Base-by-base conservation (phyloP, 768 basidiomycete genomes). In the Kwoniella newhampshirensis region DNA sequence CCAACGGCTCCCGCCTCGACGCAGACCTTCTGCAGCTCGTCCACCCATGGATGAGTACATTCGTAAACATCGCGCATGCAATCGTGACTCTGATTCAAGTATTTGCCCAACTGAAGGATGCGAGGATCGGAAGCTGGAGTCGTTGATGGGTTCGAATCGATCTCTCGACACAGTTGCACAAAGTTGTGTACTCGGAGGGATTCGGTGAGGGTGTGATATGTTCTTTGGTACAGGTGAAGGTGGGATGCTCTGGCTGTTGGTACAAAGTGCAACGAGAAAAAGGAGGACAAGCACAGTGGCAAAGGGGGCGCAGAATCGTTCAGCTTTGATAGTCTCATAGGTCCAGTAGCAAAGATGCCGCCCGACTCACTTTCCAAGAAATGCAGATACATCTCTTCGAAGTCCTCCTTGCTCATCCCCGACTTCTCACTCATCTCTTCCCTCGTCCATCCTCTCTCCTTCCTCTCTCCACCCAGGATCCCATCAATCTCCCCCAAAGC, bases 311-410 rank as follows among this genome's bases (percentile, higher is more conserved):
- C n/a, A n/a, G 79, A 91, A 91, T 75, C 85, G 79, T 1, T 83
- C 84, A 13, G 88, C 84, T 76, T 91, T 86, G 32, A 89, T n/a
- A n/a, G n/a, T n/a, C n/a, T n/a, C n/a, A n/a, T n/a, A n/a, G 89
- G 17, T 3, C 25, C 11, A 18, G 35, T 32, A 37, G 20, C 21
- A 51, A 32, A 48, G 18, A 21, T 18, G 15, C 27, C 17, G 13
- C 32, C 17, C 12, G 3, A 68, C 85, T 47, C 57, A 88, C 88
- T 86, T 67, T 87, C 83, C 13, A 89, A 84, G 86, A 86, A 88
- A 1, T 85, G 85, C 25, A 90, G 78, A 73, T 87, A 90, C 1
- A 86, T 79, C n/a, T 85, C 80, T 23, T 82, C 70, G 75, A 91
- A 89, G 32, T 77, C 75, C 15, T 79, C 77, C 62, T 78, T 77